Conservation (phyloP, 2,329 filamentous ascomycete genomes). For the Ambrosiella xylebori region DNA sequence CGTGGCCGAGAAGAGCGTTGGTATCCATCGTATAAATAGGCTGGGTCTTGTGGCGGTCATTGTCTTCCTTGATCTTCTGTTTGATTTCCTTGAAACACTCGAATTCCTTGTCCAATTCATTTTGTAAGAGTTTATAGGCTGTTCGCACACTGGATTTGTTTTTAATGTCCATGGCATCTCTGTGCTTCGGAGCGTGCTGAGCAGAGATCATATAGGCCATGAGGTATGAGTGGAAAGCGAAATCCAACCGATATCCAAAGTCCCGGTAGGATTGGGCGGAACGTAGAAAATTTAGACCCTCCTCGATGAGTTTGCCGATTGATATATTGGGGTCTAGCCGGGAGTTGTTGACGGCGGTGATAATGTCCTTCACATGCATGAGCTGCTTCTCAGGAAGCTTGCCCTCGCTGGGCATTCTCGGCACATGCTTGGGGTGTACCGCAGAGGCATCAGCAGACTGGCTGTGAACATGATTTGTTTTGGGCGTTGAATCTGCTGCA, state of each 20-base stretch:
- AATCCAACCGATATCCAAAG: conserved; percentile 45
- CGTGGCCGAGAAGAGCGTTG: not conserved
- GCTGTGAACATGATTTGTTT: conserved; percentile 14
- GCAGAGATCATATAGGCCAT: conserved; percentile 64
- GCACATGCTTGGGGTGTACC: conserved; percentile 17
- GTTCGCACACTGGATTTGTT: conserved; percentile 15
- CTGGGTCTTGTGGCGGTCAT: conserved; percentile 41
- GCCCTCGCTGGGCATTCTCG: conserved; percentile 18
- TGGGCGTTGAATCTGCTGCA: conserved; percentile 1
- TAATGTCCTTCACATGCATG: conserved; percentile 37
- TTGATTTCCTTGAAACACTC: conserved; percentile 40
- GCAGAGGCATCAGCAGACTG: conserved; percentile 20
- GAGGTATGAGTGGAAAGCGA: conserved; percentile 71
- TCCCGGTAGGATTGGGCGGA: conserved; percentile 45
- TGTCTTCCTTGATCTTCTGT: conserved; percentile 43
- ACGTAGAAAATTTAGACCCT: conserved; percentile 34
- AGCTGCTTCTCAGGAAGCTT: conserved; percentile 15
- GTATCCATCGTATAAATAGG: conserved; percentile 19
- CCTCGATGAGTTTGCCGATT: conserved; percentile 35
- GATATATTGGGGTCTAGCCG: conserved; percentile 33
- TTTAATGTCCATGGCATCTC: conserved; percentile 41
- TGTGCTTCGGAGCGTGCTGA: conserved; percentile 58
- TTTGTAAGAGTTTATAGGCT: conserved; percentile 32
- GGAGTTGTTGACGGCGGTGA: conserved; percentile 22
- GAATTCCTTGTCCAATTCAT: conserved; percentile 31